A percentile compares a stretch with the other conserved stretches of the same genome.
These are phyloP conservation scores for Eimeria maxima DNA, from an alignment of 169 alveolate species.

Conservation along the genomic window DNA sequence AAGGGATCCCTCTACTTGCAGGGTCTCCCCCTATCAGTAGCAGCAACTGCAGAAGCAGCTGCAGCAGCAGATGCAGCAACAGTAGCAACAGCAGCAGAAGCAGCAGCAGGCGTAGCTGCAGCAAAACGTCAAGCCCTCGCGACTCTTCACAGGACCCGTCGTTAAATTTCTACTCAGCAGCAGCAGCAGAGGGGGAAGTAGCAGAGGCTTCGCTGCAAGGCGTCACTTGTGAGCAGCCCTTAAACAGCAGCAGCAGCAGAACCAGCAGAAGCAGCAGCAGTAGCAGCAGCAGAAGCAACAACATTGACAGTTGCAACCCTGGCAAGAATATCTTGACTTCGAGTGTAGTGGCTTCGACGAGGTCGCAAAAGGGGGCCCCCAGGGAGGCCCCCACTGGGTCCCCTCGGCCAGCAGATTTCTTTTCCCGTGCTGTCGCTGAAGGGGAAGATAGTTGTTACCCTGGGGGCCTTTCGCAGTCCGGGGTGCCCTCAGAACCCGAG, in stretches of 20 bases:
- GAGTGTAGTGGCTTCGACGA: neutral
- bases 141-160: neutral
- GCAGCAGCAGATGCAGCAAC: constrained; percentile 5
- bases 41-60: neutral
- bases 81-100: constrained; percentile 36
- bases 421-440: neutral
- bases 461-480: constrained; percentile 11
- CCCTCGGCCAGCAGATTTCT: neutral
- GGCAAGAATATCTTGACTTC: neutral
- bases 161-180: neutral
- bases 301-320: neutral
- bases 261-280: constrained; percentile 51
- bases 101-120: constrained; percentile 9
- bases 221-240: neutral
- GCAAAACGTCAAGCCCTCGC: neutral
- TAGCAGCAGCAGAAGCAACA: constrained; percentile 8
- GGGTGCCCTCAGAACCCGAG: neutral
- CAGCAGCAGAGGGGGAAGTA: constrained; percentile 21
- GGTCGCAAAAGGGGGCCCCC: constrained; percentile 3
- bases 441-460: neutral
- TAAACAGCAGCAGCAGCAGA: constrained; percentile 10
- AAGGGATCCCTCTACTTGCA: neutral
- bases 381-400: constrained; percentile 9
- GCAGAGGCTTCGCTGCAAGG: neutral
- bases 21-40: neutral